These are phyloP conservation scores for Emmonsiellopsis sp. DNA, from an alignment of 2,329 filamentous ascomycete species.

Conservation along the genomic window DNA sequence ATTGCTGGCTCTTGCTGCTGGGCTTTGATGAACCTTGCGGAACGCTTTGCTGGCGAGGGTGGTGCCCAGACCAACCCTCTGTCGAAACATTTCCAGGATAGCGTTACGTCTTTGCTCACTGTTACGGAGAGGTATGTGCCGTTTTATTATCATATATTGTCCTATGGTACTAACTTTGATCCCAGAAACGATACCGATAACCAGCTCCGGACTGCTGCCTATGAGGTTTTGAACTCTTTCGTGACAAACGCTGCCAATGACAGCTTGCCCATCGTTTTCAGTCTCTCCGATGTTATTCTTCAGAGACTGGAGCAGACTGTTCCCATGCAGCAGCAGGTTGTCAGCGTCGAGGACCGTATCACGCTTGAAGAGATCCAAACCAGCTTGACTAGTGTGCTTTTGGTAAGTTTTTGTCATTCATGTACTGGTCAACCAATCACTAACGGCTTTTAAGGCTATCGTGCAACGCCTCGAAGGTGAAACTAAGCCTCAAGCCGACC, in stretches of 20 bases:
- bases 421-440: not conserved
- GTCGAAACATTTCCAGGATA: conserved; percentile 86
- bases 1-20: conserved; percentile 98
- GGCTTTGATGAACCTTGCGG: conserved; percentile 96
- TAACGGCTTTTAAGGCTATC: conserved; percentile 49
- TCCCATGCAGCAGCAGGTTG: conserved; percentile 81
- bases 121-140: conserved; percentile 61
- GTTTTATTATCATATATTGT: conserved; percentile 1
- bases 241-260: conserved; percentile 84
- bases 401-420: conserved; percentile 34
- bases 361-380: conserved; percentile 97
- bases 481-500: conserved; percentile 79
- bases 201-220: conserved; percentile 84
- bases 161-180: conserved; percentile 11
- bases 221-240: conserved; percentile 93
- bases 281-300: conserved; percentile 77
- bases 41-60: conserved; percentile 82
- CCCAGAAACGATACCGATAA: conserved; percentile 63
- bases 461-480: conserved; percentile 86
- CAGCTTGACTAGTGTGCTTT: conserved; percentile 80
- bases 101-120: conserved; percentile 71
- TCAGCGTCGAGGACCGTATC: conserved; percentile 93
- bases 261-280: conserved; percentile 69
- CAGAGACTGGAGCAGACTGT: conserved; percentile 86
- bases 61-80: conserved; percentile 72